phyloP scores from a whole-genome alignment of 106 monocot genomes.

The Amphibolis antarctica region DNA sequence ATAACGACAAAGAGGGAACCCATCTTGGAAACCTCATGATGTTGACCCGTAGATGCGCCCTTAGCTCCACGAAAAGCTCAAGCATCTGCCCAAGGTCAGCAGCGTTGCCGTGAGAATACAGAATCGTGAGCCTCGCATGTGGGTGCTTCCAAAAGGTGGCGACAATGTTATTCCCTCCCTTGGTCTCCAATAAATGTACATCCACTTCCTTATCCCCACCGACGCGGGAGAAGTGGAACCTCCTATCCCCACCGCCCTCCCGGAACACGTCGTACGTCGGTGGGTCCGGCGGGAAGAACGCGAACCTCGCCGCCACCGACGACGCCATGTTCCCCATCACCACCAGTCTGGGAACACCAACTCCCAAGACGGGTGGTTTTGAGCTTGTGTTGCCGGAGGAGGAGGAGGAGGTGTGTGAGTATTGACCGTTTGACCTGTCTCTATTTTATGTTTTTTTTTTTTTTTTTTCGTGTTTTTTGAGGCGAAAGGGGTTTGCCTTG shows the following conservation, averaged over 20 bases:
- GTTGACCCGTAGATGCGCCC: slow-evolving; percentile 76
- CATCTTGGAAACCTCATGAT: slow-evolving; percentile 59
- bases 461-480: background rate
- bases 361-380: background rate
- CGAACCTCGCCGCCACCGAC: slow-evolving; percentile 81
- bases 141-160: slow-evolving; percentile 81
- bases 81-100: slow-evolving; percentile 97
- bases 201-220: slow-evolving; percentile 45
- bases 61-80: slow-evolving; percentile 80
- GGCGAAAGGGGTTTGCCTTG: background rate
- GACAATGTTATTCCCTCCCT: slow-evolving; percentile 57
- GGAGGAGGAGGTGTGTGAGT: background rate
- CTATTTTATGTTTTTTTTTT: background rate
- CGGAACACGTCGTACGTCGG: slow-evolving; percentile 70
- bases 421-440: background rate
- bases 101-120: slow-evolving; percentile 97
- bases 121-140: slow-evolving; percentile 50
- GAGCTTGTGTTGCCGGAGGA: background rate
- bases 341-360: background rate
- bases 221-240: slow-evolving; percentile 38
- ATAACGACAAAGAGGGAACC: background rate
- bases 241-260: slow-evolving; percentile 33
- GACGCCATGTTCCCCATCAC: slow-evolving; percentile 70
- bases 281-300: slow-evolving; percentile 95
- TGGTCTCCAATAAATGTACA: slow-evolving; percentile 50